Evolutionary conservation across 73 alveolate genomes (phyloP).

Genomic region (Breviolum minutum): DNA sequence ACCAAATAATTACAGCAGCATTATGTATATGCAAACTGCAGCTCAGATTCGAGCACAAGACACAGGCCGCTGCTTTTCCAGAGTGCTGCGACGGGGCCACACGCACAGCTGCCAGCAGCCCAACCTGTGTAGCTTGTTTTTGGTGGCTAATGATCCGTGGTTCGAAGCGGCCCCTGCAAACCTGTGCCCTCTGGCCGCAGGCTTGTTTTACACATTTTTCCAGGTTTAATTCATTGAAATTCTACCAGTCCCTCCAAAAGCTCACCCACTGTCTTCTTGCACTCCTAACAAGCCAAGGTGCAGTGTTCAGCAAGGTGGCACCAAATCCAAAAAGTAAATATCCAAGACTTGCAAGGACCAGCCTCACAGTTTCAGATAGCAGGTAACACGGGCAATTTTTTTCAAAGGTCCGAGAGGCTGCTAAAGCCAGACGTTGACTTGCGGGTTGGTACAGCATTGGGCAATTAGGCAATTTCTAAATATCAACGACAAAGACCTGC

Average conservation of each 20-base stretch:
- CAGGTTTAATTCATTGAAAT: too few relatives aligned
- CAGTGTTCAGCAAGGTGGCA: conserved; percentile 82
- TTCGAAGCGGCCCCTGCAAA: too few relatives aligned
- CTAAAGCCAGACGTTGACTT: too few relatives aligned
- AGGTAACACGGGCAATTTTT: too few relatives aligned
- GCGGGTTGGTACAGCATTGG: too few relatives aligned
- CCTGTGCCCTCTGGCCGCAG: background rate
- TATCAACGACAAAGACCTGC: too few relatives aligned
- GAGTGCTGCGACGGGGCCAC: conserved; percentile 84
- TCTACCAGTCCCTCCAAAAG: too few relatives aligned
- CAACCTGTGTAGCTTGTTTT: background rate
- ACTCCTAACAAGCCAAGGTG: background rate
- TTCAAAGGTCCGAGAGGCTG: too few relatives aligned
- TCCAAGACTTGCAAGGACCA: conserved; percentile 18
- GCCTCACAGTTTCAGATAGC: background rate
- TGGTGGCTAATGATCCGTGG: too few relatives aligned
- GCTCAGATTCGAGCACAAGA: conserved; percentile 56
- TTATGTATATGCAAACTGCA: background rate
- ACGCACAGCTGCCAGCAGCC: conserved; percentile 78
- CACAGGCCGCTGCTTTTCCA: conserved; percentile 63
- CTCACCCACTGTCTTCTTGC: background rate
- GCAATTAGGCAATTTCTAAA: too few relatives aligned
- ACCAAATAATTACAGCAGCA: background rate
- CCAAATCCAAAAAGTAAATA: conserved; percentile 82
- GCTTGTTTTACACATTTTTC: background rate